A percentile compares a stretch with the other conserved stretches of the same genome.
Evolutionary conservation across 2,329 filamentous ascomycete species (phyloP).

Genomic region (Emergomyces pasteurianus): DNA sequence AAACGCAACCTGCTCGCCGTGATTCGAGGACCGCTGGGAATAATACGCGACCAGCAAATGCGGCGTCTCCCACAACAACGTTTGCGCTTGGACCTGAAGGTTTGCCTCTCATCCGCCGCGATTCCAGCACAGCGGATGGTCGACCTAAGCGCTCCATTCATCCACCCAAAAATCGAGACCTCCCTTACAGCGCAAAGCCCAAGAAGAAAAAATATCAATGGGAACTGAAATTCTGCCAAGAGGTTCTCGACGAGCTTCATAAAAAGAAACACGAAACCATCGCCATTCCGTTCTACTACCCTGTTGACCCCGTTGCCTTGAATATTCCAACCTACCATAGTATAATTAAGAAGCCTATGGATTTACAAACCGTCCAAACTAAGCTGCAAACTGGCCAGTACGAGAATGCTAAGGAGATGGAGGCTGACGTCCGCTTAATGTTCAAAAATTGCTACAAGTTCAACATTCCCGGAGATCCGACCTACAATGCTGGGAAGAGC

Average conservation of each 20-base stretch:
- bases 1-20: conserved; percentile 35
- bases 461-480: conserved; percentile 67
- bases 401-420: conserved; percentile 70
- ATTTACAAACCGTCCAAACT: conserved; percentile 65
- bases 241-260: conserved; percentile 64
- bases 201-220: conserved; percentile 84
- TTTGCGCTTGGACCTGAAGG: conserved; percentile 71
- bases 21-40: conserved; percentile 29
- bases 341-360: conserved; percentile 95
- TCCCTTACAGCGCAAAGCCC: conserved; percentile 78
- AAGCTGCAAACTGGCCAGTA: conserved; percentile 74
- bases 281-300: conserved; percentile 64
- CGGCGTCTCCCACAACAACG: conserved; percentile 38
- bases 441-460: conserved; percentile 87
- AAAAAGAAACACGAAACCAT: conserved; percentile 57
- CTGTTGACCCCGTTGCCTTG: conserved; percentile 86
- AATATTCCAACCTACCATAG: conserved; percentile 90
- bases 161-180: conserved; percentile 76
- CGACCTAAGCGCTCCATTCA: conserved; percentile 90
- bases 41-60: conserved; percentile 27
- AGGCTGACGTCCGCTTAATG: conserved; percentile 69
- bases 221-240: conserved; percentile 82
- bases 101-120: conserved; percentile 70
- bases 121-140: conserved; percentile 65
- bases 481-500: conserved; percentile 58